Conservation (phyloP, 2,329 filamentous ascomycete species). For the Colletotrichum plurivorum region DNA sequence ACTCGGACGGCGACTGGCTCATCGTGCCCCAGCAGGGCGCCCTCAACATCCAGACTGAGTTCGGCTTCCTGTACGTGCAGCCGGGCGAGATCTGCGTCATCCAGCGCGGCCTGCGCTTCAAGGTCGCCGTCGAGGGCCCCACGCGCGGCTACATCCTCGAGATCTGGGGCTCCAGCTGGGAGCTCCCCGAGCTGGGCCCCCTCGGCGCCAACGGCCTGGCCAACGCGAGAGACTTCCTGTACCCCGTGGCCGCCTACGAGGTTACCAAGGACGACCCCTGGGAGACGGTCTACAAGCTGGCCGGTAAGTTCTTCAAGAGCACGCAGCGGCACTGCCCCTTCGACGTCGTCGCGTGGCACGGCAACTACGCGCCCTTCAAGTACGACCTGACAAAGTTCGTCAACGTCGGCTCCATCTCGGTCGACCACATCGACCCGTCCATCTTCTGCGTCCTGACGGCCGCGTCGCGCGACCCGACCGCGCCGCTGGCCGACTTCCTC, state of each 20-base stretch:
- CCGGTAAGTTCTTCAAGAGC: conserved; percentile 71
- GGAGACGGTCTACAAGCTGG: conserved; percentile 73
- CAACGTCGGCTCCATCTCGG: conserved; percentile 70
- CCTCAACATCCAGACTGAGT: conserved; percentile 78
- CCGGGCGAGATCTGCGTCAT: conserved; percentile 79
- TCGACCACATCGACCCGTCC: conserved; percentile 77
- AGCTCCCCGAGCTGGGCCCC: conserved; percentile 76
- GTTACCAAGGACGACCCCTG: conserved; percentile 66
- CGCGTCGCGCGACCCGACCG: conserved; percentile 65
- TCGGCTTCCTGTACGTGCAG: conserved; percentile 74
- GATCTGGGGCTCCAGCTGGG: conserved; percentile 74
- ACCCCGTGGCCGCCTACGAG: conserved; percentile 72
- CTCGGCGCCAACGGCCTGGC: conserved; percentile 77
- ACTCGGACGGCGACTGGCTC: conserved; percentile 76
- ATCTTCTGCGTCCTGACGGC: conserved; percentile 77
- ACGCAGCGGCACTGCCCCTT: conserved; percentile 77
- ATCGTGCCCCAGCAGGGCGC: conserved; percentile 76
- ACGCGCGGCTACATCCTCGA: conserved; percentile 78
- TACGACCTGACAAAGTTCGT: conserved; percentile 71
- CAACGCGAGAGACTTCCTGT: conserved; percentile 75
- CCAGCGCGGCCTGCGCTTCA: conserved; percentile 69
- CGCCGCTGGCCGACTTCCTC: conserved; percentile 74
- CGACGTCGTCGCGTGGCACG: conserved; percentile 81
- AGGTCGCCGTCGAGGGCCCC: conserved; percentile 71
- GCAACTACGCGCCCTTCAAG: conserved; percentile 75